phyloP scores from a whole-genome alignment of 179 eudicot species.

The Silene vulgaris region DNA sequence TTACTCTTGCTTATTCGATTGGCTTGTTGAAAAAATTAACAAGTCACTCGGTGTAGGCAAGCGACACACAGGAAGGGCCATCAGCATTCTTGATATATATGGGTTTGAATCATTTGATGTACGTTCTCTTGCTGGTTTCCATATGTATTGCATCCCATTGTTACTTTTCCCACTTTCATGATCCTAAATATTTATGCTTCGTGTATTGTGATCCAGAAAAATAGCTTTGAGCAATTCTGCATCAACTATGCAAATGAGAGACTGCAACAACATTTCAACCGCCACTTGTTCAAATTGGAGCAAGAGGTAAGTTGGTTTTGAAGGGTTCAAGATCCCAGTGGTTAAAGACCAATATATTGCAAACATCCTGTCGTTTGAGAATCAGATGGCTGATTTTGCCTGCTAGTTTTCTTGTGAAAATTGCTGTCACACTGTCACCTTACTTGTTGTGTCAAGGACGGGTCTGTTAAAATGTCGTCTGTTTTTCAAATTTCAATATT shows the following conservation, averaged over 20 bases:
- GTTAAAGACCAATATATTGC: neutral
- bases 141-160: slow-evolving; percentile 1
- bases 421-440: slow-evolving; percentile 9
- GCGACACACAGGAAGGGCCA: slow-evolving; percentile 83
- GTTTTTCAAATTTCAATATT: slow-evolving; percentile 1
- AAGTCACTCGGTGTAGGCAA: slow-evolving; percentile 83
- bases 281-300: slow-evolving; percentile 90
- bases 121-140: slow-evolving; percentile 25
- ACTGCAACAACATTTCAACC: slow-evolving; percentile 93
- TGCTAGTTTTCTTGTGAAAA: slow-evolving; percentile 10
- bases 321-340: slow-evolving; percentile 4
- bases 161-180: slow-evolving; percentile 8
- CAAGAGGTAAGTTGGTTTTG: slow-evolving; percentile 59
- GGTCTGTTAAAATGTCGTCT: neutral
- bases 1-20: slow-evolving; percentile 91
- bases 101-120: slow-evolving; percentile 98
- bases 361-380: neutral
- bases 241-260: slow-evolving; percentile 98
- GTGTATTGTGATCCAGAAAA: slow-evolving; percentile 44
- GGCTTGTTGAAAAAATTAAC: slow-evolving; percentile 95
- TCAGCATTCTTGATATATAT: slow-evolving; percentile 97
- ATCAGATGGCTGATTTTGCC: neutral
- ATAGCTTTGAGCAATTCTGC: slow-evolving; percentile 98
- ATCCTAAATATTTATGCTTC: slow-evolving; percentile 12
- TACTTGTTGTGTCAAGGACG: neutral